phyloP scores from a whole-genome alignment of 2,329 filamentous ascomycete species.

The Fusarium longipes region DNA sequence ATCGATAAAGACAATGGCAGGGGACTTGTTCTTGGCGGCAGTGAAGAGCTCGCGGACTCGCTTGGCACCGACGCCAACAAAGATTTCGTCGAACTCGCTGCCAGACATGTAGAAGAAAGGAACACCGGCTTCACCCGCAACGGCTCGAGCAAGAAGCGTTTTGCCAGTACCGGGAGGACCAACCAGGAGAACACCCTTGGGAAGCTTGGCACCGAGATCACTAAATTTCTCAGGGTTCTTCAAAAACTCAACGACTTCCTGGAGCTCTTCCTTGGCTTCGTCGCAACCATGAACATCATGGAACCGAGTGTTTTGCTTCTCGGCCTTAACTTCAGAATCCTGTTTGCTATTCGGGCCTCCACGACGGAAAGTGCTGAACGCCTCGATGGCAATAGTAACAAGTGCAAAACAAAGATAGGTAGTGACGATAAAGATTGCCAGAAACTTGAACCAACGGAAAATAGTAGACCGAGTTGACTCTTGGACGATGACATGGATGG shows the following conservation, averaged over 20 bases:
- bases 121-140: slow-evolving; percentile 95
- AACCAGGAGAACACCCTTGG: slow-evolving; percentile 94
- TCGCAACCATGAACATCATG: slow-evolving; percentile 96
- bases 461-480: slow-evolving; percentile 82
- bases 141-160: slow-evolving; percentile 92
- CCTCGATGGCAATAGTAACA: slow-evolving; percentile 85
- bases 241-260: slow-evolving; percentile 96
- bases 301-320: slow-evolving; percentile 92
- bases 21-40: slow-evolving; percentile 85
- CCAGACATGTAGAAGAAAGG: slow-evolving; percentile 99
- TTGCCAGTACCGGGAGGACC: slow-evolving; percentile 98
- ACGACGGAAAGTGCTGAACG: slow-evolving; percentile 81
- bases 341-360: slow-evolving; percentile 71
- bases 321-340: slow-evolving; percentile 87
- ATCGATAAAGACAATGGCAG: slow-evolving; percentile 95
- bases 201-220: slow-evolving; percentile 92
- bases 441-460: slow-evolving; percentile 92
- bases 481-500: slow-evolving; percentile 96
- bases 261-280: slow-evolving; percentile 97
- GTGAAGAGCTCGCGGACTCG: slow-evolving; percentile 93
- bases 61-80: slow-evolving; percentile 96
- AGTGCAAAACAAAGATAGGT: slow-evolving; percentile 83
- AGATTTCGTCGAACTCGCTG: slow-evolving; percentile 98
- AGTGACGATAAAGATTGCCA: slow-evolving; percentile 80
- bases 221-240: slow-evolving; percentile 94